phyloP scores from a whole-genome alignment of 108 stramenopile genomes.

The Schizochytrium sp. region DNA sequence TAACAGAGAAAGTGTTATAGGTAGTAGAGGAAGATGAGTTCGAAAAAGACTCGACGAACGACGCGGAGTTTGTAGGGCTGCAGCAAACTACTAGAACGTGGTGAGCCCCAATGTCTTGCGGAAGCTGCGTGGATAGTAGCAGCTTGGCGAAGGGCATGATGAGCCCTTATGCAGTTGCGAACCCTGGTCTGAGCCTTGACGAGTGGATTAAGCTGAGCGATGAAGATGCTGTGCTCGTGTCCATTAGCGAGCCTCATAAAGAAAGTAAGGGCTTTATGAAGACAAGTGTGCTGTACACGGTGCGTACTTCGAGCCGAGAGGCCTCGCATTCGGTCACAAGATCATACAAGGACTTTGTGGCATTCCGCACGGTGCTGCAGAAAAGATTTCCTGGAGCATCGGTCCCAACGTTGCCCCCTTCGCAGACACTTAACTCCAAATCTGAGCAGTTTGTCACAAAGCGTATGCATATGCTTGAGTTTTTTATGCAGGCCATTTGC shows the following conservation, averaged over 20 bases:
- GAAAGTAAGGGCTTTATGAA: slow-evolving; percentile 40
- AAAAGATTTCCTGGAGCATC: slow-evolving; percentile 11
- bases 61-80: no score
- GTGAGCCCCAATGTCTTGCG: no score
- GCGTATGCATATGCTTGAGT: slow-evolving; percentile 49
- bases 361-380: slow-evolving; percentile 49
- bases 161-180: not conserved
- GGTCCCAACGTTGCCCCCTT: slow-evolving; percentile 6
- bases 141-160: no score
- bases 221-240: slow-evolving; percentile 57
- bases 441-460: slow-evolving; percentile 55
- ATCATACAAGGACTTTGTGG: slow-evolving; percentile 55
- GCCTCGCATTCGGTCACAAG: slow-evolving; percentile 15
- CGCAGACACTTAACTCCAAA: slow-evolving; percentile 30
- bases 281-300: slow-evolving; percentile 30
- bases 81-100: no score
- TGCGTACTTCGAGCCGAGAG: not conserved
- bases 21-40: no score
- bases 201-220: slow-evolving; percentile 46
- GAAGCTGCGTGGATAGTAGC: no score
- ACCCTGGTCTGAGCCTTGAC: slow-evolving; percentile 34
- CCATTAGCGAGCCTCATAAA: slow-evolving; percentile 40
- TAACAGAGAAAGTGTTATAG: no score
- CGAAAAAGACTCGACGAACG: no score
- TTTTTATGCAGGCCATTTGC: slow-evolving; percentile 16